A percentile compares a stretch with the other conserved stretches of the same genome.
phyloP scores from a whole-genome alignment of 768 basidiomycete species.

The Tricholoma saponaceum region DNA sequence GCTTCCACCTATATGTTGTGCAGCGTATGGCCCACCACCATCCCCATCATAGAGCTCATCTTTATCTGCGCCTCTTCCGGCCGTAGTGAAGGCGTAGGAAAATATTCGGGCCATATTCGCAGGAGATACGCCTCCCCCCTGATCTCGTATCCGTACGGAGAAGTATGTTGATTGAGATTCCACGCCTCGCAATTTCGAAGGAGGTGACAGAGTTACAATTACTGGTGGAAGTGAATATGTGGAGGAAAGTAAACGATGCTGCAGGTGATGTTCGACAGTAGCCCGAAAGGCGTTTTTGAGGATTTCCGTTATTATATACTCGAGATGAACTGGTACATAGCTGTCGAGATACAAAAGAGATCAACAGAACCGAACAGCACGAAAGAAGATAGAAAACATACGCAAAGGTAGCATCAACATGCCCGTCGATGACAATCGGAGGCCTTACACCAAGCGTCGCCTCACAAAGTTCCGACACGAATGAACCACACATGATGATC shows the following conservation, averaged over 20 bases:
- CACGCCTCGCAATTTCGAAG: conserved; percentile 28
- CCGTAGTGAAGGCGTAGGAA: conserved; percentile 90
- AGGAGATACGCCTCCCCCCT: conserved; percentile 81
- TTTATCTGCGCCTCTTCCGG: conserved; percentile 43
- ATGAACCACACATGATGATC: conserved; percentile 78
- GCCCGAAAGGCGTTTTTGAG: conserved; percentile 91
- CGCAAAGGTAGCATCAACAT: conserved; percentile 71
- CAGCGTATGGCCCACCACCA: conserved; percentile 72
- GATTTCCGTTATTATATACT: conserved; percentile 88
- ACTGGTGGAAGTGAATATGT: conserved; percentile 53
- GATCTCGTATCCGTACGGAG: conserved; percentile 77
- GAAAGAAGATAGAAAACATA: conserved; percentile 35
- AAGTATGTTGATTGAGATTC: conserved; percentile 44
- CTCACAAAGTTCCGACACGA: conserved; percentile 79
- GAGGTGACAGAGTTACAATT: conserved; percentile 64
- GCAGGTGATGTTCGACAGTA: conserved; percentile 71
- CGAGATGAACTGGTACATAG: conserved; percentile 86
- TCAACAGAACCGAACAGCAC: conserved; percentile 3
- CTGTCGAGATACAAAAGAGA: conserved; percentile 19
- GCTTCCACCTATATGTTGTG: conserved; percentile 71
- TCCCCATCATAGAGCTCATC: conserved; percentile 33
- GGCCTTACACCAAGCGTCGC: conserved; percentile 78
- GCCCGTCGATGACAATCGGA: conserved; percentile 64
- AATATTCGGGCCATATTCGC: conserved; percentile 76
- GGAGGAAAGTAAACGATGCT: conserved; percentile 30